Base-by-base conservation (phyloP, 306 rosid species). In the Trifolium subterraneum region DNA sequence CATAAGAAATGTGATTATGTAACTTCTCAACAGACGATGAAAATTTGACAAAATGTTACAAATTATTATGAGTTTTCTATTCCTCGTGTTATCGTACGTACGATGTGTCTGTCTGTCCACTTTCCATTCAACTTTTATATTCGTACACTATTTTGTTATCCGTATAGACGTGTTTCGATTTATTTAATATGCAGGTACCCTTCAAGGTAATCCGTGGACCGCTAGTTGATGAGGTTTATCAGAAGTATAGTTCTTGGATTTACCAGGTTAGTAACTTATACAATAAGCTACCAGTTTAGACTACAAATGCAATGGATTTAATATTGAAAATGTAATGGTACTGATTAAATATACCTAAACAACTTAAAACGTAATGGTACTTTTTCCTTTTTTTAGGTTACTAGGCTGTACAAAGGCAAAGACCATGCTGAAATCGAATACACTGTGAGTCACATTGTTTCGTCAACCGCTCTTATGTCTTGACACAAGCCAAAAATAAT, bases 351-450 rank as follows among this genome's bases (percentile, higher is more conserved):
- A 13, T 19, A 45, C 44, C 2, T 29, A 20, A 48, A 15, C 68
- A 72, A 36, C 15, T 76, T 55, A 7, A 50, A 50, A 50, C 8
- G 18, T 51, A 51, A 51, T 71, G 74, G 56, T 8, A 38, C 15
- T 54, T 18, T 65, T 64, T 61, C 22, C 66, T 63, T 22, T n/a
- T 69, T 84, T 64, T 42, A 93, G 98, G 96, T 91, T 42, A 87
- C 87, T 15, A 88, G 92, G 78, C 85, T 93, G 64, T 93, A 81
- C 93, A 89, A 76, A 84, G 92, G 81, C 85, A 89, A 83, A 78
- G 98, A 93, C 23, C 92, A 89, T 78, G 98, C 96, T 33, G 98
- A 93, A 83, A 65, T 93, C 33, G 98, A 93, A 86, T 93, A 59
- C 85, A 93, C 97, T 19, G 97, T 93, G 77, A 86, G 96, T 87